Conservation (phyloP, 148 eudicot genomes). For the Cornus florida region DNA sequence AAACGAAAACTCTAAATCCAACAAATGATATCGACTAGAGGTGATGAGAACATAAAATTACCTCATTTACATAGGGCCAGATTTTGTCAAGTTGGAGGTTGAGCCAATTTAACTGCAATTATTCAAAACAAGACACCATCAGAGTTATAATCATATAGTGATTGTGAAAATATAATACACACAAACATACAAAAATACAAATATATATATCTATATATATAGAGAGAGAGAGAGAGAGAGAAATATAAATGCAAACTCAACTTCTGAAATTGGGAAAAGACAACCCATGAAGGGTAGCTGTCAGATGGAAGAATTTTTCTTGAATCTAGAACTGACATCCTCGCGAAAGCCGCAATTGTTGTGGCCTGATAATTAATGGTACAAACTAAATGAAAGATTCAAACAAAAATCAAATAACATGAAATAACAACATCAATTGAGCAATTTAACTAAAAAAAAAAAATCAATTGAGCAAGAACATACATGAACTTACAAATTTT, state of each 20-base stretch:
- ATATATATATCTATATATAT: neutral
- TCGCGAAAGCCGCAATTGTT: constrained; percentile 58
- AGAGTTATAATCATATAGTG: neutral
- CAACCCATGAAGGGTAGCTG: constrained; percentile 74
- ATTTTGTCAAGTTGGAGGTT: constrained; percentile 70
- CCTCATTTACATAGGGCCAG: constrained; percentile 92
- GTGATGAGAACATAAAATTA: constrained; percentile 11
- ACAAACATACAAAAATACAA: neutral
- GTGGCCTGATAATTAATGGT: constrained; percentile 41
- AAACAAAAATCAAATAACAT: neutral
- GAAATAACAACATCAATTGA: constrained; percentile 2
- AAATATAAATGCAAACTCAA: constrained; percentile 28
- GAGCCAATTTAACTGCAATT: constrained; percentile 77
- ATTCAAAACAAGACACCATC: neutral
- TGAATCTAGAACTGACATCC: constrained; percentile 73
- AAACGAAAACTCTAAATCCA: too few species aligned
- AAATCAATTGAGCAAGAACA: neutral
- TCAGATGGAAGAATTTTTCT: constrained; percentile 64
- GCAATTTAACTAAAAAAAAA: neutral
- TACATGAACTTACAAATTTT: neutral
- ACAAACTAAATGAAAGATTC: neutral
- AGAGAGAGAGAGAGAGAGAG: neutral
- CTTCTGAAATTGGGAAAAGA: constrained; percentile 75
- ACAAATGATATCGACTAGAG: too few species aligned
- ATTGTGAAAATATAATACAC: neutral